Conservation (phyloP, 2,329 filamentous ascomycete species). For the Hypoxylon rubiginosum region DNA sequence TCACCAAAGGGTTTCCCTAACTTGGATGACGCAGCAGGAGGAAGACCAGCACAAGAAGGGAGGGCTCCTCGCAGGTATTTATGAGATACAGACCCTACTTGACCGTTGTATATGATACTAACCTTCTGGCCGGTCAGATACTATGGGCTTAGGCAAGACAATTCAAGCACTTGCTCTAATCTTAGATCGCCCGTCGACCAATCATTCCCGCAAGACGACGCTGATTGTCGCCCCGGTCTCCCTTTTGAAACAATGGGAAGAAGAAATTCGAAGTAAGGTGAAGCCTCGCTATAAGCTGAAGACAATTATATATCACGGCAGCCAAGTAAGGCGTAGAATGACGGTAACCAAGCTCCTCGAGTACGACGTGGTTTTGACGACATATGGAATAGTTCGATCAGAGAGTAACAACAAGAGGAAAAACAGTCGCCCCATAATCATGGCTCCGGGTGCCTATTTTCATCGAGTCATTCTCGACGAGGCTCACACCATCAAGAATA, state of each 20-base stretch:
- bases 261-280: conserved; percentile 49
- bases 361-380: conserved; percentile 83
- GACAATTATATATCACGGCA: conserved; percentile 46
- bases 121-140: conserved; percentile 33
- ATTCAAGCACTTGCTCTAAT: conserved; percentile 51
- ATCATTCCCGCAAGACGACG: conserved; percentile 46
- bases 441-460: conserved; percentile 64
- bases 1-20: conserved; percentile 49
- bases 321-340: conserved; percentile 33
- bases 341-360: conserved; percentile 63
- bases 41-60: conserved; percentile 44
- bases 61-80: conserved; percentile 47
- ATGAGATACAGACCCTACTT: neutral
- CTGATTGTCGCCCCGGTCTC: conserved; percentile 49
- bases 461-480: conserved; percentile 85
- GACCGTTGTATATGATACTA: neutral
- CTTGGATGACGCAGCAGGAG: conserved; percentile 50
- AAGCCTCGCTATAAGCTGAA: conserved; percentile 46
- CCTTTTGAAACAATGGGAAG: conserved; percentile 49
- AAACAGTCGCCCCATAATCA: conserved; percentile 60
- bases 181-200: conserved; percentile 44
- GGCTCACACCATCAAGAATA: conserved; percentile 87
- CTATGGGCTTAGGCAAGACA: conserved; percentile 52
- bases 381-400: conserved; percentile 77
- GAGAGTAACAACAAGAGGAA: conserved; percentile 70